phyloP scores from a whole-genome alignment of 345 rosid genomes.

The Leavenworthia alabamica region DNA sequence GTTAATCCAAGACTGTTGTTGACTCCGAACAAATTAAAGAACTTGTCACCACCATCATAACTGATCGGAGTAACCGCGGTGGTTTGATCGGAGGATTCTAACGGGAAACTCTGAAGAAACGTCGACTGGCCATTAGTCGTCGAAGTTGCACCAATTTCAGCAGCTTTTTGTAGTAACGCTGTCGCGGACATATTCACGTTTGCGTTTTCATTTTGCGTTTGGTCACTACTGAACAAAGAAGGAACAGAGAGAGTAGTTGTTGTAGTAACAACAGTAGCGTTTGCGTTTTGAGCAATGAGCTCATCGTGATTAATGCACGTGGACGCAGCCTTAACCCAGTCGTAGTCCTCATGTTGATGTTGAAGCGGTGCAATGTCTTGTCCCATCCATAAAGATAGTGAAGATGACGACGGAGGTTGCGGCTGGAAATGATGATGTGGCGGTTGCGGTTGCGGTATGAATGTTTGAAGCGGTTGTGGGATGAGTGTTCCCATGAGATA shows the following conservation, averaged over 20 bases:
- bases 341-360: conserved; percentile 25
- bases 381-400: conserved; percentile 34
- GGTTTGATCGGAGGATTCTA: conserved; percentile 34
- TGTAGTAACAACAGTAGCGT: conserved; percentile 26
- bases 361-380: conserved; percentile 17
- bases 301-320: conserved; percentile 15
- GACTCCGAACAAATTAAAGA: conserved; percentile 38
- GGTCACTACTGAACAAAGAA: conserved; percentile 65
- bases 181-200: conserved; percentile 81
- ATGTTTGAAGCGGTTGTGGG: conserved; percentile 43
- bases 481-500: conserved; percentile 45
- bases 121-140: conserved; percentile 33
- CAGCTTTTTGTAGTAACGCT: conserved; percentile 90
- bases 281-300: conserved; percentile 26
- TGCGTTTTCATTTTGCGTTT: conserved; percentile 25
- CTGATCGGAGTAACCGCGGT: not conserved
- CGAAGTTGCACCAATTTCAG: conserved; percentile 73
- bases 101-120: conserved; percentile 47
- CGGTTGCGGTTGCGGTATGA: conserved; percentile 20
- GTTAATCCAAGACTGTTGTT: conserved; percentile 16
- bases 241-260: conserved; percentile 48
- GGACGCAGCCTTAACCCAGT: conserved; percentile 36
- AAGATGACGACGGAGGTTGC: conserved; percentile 14
- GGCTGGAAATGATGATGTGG: conserved; percentile 15
- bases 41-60: conserved; percentile 43